Conservation (phyloP, 192 early-diverging fungal genomes). For the Linnemannia hyalina region DNA sequence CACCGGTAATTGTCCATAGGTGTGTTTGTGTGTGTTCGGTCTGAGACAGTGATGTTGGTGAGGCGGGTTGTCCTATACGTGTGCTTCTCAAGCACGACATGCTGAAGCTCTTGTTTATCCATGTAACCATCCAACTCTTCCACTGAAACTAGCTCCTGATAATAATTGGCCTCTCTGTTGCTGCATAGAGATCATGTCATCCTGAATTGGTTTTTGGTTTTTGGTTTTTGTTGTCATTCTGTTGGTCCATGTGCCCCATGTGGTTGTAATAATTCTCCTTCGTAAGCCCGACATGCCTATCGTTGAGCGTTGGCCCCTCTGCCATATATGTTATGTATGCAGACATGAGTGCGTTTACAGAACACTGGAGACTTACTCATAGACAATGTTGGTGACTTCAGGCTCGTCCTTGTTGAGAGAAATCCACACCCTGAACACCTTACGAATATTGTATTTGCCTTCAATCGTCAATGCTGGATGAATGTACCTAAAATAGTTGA, state of each 20-base stretch:
- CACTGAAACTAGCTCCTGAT: neutral
- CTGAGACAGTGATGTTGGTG: neutral
- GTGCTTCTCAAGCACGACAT: neutral
- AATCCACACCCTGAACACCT: conserved; percentile 59
- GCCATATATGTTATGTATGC: neutral
- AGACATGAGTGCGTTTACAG: neutral
- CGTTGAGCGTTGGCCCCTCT: neutral
- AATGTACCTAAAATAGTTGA: conserved; percentile 36
- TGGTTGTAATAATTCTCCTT: neutral
- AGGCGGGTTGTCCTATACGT: neutral
- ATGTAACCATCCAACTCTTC: neutral
- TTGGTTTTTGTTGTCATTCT: neutral
- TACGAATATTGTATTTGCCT: conserved; percentile 63
- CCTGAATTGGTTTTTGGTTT: neutral
- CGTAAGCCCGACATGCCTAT: neutral
- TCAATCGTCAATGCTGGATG: conserved; percentile 64
- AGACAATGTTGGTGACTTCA: conserved; percentile 47
- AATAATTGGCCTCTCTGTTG: neutral
- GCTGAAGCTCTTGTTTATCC: neutral
- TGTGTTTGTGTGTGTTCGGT: neutral
- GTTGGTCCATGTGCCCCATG: neutral
- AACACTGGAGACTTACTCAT: conserved; percentile 38
- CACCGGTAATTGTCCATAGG: neutral
- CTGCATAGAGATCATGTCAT: neutral
- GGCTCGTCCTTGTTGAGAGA: conserved; percentile 51